A percentile compares a stretch with the other conserved stretches of the same genome.
Evolutionary conservation across 805 yeast genomes (phyloP).

Genomic region (Diddensiella caesifluorescens): DNA sequence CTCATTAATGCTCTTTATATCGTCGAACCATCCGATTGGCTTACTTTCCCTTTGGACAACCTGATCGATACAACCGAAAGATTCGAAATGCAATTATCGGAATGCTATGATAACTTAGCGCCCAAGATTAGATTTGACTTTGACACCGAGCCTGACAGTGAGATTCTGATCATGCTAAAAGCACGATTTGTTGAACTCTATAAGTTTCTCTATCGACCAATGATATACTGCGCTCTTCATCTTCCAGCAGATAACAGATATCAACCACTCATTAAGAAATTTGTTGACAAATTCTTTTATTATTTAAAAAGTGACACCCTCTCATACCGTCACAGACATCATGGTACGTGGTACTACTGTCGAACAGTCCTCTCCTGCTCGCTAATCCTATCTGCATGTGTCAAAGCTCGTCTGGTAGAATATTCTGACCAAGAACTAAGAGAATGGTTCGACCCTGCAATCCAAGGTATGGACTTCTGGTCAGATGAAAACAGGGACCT

Average conservation of each 20-base stretch:
- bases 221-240: slow-evolving; percentile 17
- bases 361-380: slow-evolving; percentile 13
- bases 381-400: slow-evolving; percentile 13
- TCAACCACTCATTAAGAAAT: slow-evolving; percentile 12
- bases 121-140: slow-evolving; percentile 15
- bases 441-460: slow-evolving; percentile 3
- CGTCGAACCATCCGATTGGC: slow-evolving; percentile 12
- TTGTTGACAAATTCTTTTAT: slow-evolving; percentile 15
- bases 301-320: slow-evolving; percentile 13
- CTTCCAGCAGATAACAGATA: slow-evolving; percentile 6
- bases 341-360: slow-evolving; percentile 19
- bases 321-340: slow-evolving; percentile 15
- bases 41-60: slow-evolving; percentile 12
- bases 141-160: slow-evolving; percentile 13
- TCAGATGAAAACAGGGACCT: neutral
- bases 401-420: slow-evolving; percentile 14
- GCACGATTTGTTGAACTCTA: slow-evolving; percentile 17
- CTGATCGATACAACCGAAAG: slow-evolving; percentile 12
- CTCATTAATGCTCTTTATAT: slow-evolving; percentile 14
- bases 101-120: slow-evolving; percentile 17
- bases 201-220: slow-evolving; percentile 16
- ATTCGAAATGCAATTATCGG: slow-evolving; percentile 15
- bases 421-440: slow-evolving; percentile 2
- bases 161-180: slow-evolving; percentile 11
- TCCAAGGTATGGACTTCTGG: slow-evolving; percentile 1